Base-by-base conservation (phyloP, 768 basidiomycete genomes). In the Podaxis pistillaris region DNA sequence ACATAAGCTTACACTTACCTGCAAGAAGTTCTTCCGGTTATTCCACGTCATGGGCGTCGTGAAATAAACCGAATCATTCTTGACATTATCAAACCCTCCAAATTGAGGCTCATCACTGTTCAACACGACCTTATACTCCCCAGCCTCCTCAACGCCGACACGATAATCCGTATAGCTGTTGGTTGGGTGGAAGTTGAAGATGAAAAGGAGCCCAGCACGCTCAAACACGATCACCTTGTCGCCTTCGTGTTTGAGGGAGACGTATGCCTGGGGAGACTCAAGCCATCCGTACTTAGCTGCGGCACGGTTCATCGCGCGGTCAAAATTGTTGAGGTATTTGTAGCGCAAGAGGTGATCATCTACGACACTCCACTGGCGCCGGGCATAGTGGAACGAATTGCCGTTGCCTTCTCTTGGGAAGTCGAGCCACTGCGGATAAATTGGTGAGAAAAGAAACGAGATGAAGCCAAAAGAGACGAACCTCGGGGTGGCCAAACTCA, bases 401-500 rank as follows among this genome's bases (percentile, higher is more conserved):
- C 86, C 84, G 72, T 99, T 99, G 19, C 97, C 97, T 68, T 87
- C 93, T 33, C 97, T 91, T 46, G 97, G 97, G 78, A 99, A 99
- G 75, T 99, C 97, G 69, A 99, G 93, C 97, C 97, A 99, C 88
- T 94, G 47, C 24, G 2, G 3, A 40, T 49, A n/a, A 17, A 58
- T 40, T 26, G 51, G 33, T 17, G 9, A 37, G 13, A 17, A 19
- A 9, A 9, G 24, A 2, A 36, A 11, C 8, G 46, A 8, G 13
- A 19, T n/a, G 44, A 30, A 57, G 22, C 41, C 47, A 41, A n/a
- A n/a, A 24, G 49, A 52, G 22, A 71, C 79, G 51, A 64, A 89
- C 94, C 79, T 99, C 96, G 11, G 96, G 96, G 73, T 99, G 96
- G 47, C 96, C 96, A 71, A 99, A 99, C 71, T 99, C 96, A 66